These are phyloP conservation scores for Pythium myriotylum DNA, from an alignment of 352 stramenopile species.

Conservation along the genomic window DNA sequence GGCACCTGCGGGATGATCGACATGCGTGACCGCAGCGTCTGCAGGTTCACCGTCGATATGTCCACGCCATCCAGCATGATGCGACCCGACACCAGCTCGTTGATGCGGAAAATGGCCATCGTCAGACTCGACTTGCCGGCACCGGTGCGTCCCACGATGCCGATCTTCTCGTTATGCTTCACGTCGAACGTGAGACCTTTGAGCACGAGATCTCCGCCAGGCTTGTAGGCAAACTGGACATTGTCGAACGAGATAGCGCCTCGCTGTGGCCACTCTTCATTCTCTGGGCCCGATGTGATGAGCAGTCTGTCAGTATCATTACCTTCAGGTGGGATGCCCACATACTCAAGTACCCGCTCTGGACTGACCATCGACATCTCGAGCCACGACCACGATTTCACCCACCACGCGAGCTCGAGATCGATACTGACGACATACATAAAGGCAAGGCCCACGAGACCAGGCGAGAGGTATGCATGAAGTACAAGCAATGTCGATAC, in stretches of 20 bases:
- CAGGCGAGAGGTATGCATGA: slow-evolving; percentile 39
- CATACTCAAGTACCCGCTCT: slow-evolving; percentile 53
- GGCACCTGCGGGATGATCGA: slow-evolving; percentile 73
- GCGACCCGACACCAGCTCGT: slow-evolving; percentile 83
- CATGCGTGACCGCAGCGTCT: slow-evolving; percentile 22
- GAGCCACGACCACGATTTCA: slow-evolving; percentile 41
- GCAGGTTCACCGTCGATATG: slow-evolving; percentile 32
- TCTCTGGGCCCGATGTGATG: too few species aligned
- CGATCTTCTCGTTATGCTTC: slow-evolving; percentile 52
- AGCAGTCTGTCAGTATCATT: neutral
- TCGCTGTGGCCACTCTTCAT: slow-evolving; percentile 52
- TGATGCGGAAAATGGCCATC: slow-evolving; percentile 91
- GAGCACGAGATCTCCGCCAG: slow-evolving; percentile 42
- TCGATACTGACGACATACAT: slow-evolving; percentile 86
- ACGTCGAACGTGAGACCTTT: slow-evolving; percentile 50
- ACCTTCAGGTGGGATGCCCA: slow-evolving; percentile 31
- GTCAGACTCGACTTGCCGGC: slow-evolving; percentile 88
- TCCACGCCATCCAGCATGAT: slow-evolving; percentile 44
- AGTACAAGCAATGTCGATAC: slow-evolving; percentile 39
- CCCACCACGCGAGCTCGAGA: slow-evolving; percentile 66
- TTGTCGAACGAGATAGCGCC: slow-evolving; percentile 77
- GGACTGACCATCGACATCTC: slow-evolving; percentile 58
- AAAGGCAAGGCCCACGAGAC: slow-evolving; percentile 83
- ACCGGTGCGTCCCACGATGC: slow-evolving; percentile 89
- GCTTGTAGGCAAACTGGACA: slow-evolving; percentile 80